Evolutionary conservation across 768 basidiomycete genomes (phyloP), one percentile per base, ranked within the genome.

Genomic region (Asterophora parasitica): DNA sequence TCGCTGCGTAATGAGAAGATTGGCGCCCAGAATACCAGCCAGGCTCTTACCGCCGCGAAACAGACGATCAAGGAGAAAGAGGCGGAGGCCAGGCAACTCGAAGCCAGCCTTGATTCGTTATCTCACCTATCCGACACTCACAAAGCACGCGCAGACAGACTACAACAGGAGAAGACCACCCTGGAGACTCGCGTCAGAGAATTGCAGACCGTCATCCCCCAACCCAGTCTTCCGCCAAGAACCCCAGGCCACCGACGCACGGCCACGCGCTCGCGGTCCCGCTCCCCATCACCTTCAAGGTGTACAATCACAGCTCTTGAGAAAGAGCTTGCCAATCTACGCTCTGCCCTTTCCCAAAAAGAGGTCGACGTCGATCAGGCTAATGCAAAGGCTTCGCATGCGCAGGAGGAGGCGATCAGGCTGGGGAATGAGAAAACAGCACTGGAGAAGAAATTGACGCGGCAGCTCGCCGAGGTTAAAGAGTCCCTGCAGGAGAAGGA

Each of bases 381-480:
- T 10, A 72, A 70, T 35, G 70, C 76, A 50, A 82, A 79, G 52
- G 65, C 82, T 12, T 60, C 73, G 4, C 72, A 68, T 17, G 67
- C 68, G 7, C 80, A 81, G 42, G 65, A 66, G 13, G 74, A 78
- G 17, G 59, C 79, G 10, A 63, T 78, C 32, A 74, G 70, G 44
- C 63, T 72, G 7, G 77, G 81, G 53, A 88, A 88, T 47, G 80
- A 82, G 58, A 77, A 74, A 50, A 67, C 74, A 2, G 80, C 81
- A 1, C 38, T 70, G 26, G 82, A 83, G 52, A 79, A 70, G 56
- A 67, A 64, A 44, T 55, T 72, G 45, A 66, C 67, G 30, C 58
- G 61, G n/a, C 69, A 77, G 47, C 60, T 84, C 2, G 64, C 65
- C 16, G 70, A 73, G 10, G 59, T 84, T 35, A 58, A 66, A 36